Evolutionary conservation across 1,284 basidiomycete species (phyloP), one percentile per base, ranked within the genome.

Genomic region (Boletus mariae): DNA sequence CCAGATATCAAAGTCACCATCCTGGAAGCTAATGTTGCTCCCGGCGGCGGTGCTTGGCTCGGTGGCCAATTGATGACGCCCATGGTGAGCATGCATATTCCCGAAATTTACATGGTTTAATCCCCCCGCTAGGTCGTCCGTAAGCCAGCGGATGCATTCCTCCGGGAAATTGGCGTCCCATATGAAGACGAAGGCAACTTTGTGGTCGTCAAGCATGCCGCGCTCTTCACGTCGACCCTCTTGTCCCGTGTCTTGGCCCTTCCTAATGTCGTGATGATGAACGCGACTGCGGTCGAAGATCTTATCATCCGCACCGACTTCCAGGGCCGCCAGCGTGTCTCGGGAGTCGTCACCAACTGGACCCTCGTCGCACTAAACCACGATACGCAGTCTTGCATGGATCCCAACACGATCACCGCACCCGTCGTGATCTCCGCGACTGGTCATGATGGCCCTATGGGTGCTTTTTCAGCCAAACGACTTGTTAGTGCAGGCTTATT

Each of bases 341-440:
- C 86, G n/a, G 91, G 90, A 37, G 88, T 92, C 28, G 90, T 92
- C 5, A 88, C 87, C 51, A 92, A 93, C 78, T 93, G 87, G 87
- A 91, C 87, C 25, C 80, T 91, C 49, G 89, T 92, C 52, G 81
- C 87, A 13, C 79, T 92, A 54, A 90, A 90, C 71, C 88, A 92
- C 68, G 86, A 87, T 64, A 86, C 84, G 54, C 86, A 92, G 71
- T 84, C 80, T 28, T 92, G 89, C 79, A 92, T 92, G 90, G 90
- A 92, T 69, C 90, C 90, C 31, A 87, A 88, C 71, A 90, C 87
- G 35, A 87, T 92, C 70, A 90, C 87, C 29, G 85, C 87, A 1
- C 89, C 89, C 0, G 75, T 92, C n/a, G 73, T 90, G 59, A 73
- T 87, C 47, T 81, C 80, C 40, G 83, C 83, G 17, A 87, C 84